phyloP scores from a whole-genome alignment of 2,329 filamentous ascomycete genomes.

The Bertia moriformis region DNA sequence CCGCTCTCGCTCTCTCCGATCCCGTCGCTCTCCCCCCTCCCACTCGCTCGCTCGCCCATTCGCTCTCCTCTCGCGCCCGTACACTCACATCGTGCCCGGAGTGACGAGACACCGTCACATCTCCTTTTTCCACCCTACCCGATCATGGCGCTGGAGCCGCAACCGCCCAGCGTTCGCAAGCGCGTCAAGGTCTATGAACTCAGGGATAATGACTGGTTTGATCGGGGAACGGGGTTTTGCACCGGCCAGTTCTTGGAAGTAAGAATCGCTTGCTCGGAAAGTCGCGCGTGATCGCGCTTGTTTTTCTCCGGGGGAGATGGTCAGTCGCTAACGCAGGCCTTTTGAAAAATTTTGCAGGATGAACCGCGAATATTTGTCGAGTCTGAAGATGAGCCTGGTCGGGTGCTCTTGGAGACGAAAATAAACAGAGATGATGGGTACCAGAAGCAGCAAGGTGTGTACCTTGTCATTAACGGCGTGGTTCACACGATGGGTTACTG shows the following conservation, averaged over 20 bases:
- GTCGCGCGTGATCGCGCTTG: slow-evolving; percentile 3
- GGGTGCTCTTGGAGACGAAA: slow-evolving; percentile 52
- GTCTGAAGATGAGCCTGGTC: slow-evolving; percentile 55
- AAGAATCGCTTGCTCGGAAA: slow-evolving; percentile 15
- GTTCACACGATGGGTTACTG: slow-evolving; percentile 7
- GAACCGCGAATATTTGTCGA: slow-evolving; percentile 57
- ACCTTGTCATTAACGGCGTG: slow-evolving; percentile 8
- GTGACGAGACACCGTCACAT: neutral
- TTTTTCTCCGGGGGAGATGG: slow-evolving; percentile 4
- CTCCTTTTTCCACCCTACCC: slow-evolving; percentile 1
- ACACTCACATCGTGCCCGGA: neutral
- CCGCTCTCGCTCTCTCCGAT: neutral
- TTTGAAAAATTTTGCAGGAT: slow-evolving; percentile 40
- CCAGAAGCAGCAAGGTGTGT: slow-evolving; percentile 59
- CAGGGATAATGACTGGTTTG: slow-evolving; percentile 68
- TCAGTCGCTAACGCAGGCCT: slow-evolving; percentile 1
- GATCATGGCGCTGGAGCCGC: neutral
- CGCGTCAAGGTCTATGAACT: slow-evolving; percentile 67
- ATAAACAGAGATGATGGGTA: slow-evolving; percentile 62
- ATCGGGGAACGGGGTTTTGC: slow-evolving; percentile 62
- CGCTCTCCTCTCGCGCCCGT: neutral
- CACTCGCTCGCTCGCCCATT: too few species aligned
- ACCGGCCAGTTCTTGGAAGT: slow-evolving; percentile 46
- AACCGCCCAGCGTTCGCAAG: slow-evolving; percentile 6
- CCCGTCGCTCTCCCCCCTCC: neutral